These are phyloP conservation scores for Penicillium sp. DNA, from an alignment of 2,329 filamentous ascomycete genomes.

Conservation along the genomic window DNA sequence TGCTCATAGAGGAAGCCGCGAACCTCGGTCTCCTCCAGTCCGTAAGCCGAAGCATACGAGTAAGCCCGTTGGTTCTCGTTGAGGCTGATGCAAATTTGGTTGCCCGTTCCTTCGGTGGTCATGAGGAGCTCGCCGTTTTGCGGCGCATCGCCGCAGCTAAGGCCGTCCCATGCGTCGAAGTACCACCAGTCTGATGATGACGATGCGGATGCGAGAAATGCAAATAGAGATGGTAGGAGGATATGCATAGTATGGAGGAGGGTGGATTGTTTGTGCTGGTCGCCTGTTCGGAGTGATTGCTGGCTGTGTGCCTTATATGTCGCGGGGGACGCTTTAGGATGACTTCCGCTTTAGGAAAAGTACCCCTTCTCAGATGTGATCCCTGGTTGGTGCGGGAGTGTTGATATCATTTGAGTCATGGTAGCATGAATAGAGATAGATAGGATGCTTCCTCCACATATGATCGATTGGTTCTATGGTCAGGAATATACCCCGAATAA, in stretches of 20 bases:
- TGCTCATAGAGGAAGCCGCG: conserved; percentile 12
- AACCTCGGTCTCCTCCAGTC: conserved; percentile 2
- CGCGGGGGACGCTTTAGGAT: neutral
- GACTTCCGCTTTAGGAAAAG: conserved; percentile 12
- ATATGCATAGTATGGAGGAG: neutral
- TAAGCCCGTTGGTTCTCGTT: neutral
- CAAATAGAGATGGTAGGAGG: neutral
- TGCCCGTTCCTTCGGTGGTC: conserved; percentile 6
- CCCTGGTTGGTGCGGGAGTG: neutral
- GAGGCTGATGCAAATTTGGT: neutral
- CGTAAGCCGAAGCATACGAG: conserved; percentile 1
- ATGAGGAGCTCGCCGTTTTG: conserved; percentile 10
- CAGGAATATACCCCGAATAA: no score
- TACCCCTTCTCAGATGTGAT: neutral
- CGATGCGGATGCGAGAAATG: neutral
- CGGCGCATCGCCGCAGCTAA: conserved; percentile 11
- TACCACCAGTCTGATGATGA: conserved; percentile 8
- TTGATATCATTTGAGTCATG: conserved; percentile 3
- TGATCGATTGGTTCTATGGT: neutral
- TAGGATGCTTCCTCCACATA: neutral
- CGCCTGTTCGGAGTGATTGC: neutral
- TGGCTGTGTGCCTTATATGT: neutral
- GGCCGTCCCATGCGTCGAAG: conserved; percentile 13
- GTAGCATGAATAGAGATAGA: neutral
- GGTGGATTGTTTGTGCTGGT: neutral